Conservation (phyloP, 1,139 yeast genomes). For the Geotrichum europaeum region DNA sequence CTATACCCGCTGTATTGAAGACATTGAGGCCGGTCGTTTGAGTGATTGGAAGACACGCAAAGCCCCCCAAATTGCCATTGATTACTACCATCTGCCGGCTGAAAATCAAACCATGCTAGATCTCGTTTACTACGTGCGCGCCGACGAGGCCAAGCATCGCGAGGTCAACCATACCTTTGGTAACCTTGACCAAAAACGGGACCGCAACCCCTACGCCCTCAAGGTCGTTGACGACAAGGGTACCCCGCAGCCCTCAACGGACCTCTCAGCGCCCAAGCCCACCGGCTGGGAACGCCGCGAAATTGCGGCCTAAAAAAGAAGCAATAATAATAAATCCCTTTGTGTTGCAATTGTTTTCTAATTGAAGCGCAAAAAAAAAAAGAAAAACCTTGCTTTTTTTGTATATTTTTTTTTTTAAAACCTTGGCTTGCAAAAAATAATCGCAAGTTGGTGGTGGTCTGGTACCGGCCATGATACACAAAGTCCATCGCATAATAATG, state of each 20-base stretch:
- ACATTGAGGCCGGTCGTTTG: slow-evolving; percentile 47
- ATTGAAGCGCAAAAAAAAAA: neutral
- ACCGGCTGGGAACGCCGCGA: slow-evolving; percentile 67
- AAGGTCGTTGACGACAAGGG: slow-evolving; percentile 33
- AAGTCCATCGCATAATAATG: no score
- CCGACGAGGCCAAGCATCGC: slow-evolving; percentile 70
- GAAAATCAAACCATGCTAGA: slow-evolving; percentile 53
- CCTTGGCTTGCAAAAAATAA: no score
- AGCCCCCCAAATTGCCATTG: slow-evolving; percentile 47
- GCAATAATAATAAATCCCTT: no score
- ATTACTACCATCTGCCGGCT: slow-evolving; percentile 53
- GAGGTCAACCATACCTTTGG: slow-evolving; percentile 76
- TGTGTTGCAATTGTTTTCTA: neutral
- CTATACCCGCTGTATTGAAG: slow-evolving; percentile 56
- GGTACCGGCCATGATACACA: no score
- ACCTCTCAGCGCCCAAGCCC: slow-evolving; percentile 37
- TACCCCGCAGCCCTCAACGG: slow-evolving; percentile 52
- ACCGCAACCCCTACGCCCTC: slow-evolving; percentile 66
- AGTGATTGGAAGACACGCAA: slow-evolving; percentile 41
- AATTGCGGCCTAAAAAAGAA: slow-evolving; percentile 27
- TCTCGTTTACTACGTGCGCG: slow-evolving; percentile 51
- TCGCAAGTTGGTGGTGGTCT: no score
- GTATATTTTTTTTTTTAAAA: no score
- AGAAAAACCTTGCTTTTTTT: neutral
- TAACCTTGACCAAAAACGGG: slow-evolving; percentile 46